Conservation (phyloP, 169 alveolate species). For the Hammondia hammondi region DNA sequence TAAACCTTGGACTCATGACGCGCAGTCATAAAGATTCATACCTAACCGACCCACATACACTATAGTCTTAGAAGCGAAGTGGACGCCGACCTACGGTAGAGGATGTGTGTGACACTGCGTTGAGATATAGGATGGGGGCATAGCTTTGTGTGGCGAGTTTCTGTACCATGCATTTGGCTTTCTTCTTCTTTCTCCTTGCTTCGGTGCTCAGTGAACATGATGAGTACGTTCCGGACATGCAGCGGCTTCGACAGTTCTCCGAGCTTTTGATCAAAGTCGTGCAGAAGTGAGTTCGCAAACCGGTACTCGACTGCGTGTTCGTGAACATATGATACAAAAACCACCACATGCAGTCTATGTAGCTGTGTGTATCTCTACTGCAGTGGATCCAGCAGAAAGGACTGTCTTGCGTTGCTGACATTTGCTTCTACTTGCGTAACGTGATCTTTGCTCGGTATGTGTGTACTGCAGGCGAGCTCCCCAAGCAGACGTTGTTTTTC, state of each 20-base stretch:
- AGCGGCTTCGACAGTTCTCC: background rate
- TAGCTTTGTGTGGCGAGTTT: too few relatives aligned
- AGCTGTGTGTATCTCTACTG: background rate
- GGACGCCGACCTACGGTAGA: too few relatives aligned
- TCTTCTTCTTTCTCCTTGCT: background rate
- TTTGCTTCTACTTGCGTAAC: background rate
- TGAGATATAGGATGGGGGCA: too few relatives aligned
- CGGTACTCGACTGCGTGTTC: background rate
- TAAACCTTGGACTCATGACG: too few relatives aligned
- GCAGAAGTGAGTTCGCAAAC: background rate
- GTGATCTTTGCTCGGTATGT: background rate
- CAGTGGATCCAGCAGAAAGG: background rate
- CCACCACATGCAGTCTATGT: background rate
- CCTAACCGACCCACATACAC: too few relatives aligned
- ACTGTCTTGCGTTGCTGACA: background rate
- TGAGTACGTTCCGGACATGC: slow-evolving; percentile 17
- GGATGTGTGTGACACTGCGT: too few relatives aligned
- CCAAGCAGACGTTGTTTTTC: background rate
- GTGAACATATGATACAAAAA: background rate
- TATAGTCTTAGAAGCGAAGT: too few relatives aligned
- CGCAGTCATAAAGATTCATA: too few relatives aligned
- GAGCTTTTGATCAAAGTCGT: background rate
- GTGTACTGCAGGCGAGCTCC: background rate
- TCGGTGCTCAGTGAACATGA: background rate
- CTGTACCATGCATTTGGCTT: too few relatives aligned